Evolutionary conservation across 2,329 filamentous ascomycete species (phyloP).

Genomic region (Pseudogymnoascus sp.): DNA sequence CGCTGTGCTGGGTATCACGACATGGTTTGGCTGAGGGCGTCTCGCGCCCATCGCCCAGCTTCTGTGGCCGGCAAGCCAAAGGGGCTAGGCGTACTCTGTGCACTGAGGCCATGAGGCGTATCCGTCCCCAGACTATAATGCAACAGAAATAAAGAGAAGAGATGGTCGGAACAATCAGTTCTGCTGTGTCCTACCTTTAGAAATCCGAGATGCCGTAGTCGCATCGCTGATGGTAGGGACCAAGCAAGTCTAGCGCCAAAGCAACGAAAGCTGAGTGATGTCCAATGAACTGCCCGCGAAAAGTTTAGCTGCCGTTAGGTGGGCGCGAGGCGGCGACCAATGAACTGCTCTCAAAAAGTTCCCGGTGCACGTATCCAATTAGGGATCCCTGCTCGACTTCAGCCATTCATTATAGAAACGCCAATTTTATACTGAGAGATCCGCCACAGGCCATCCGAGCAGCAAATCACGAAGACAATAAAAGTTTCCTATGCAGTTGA

Average conservation of each 20-base stretch:
- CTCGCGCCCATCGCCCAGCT: background rate
- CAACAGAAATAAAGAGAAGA: background rate
- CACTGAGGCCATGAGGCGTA: background rate
- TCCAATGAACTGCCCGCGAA: background rate
- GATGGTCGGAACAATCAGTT: background rate
- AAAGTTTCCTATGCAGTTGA: background rate
- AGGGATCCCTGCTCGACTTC: background rate
- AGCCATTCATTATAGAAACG: background rate
- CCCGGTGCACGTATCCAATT: background rate
- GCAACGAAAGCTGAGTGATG: background rate
- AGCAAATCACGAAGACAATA: background rate
- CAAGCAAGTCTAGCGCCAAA: background rate
- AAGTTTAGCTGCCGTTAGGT: background rate
- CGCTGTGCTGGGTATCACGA: conserved; percentile 11
- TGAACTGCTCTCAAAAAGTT: background rate
- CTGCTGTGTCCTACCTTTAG: background rate
- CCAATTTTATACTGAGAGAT: background rate
- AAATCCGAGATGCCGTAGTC: background rate
- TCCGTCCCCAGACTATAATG: background rate
- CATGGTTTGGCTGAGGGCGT: background rate
- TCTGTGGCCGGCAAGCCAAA: background rate
- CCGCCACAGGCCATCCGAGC: background rate
- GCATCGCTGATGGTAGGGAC: background rate
- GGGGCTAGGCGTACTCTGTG: background rate
- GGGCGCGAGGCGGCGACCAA: background rate